These are phyloP conservation scores for Aspergillus tubingensis DNA, from an alignment of 2,329 filamentous ascomycete species.

Conservation along the genomic window DNA sequence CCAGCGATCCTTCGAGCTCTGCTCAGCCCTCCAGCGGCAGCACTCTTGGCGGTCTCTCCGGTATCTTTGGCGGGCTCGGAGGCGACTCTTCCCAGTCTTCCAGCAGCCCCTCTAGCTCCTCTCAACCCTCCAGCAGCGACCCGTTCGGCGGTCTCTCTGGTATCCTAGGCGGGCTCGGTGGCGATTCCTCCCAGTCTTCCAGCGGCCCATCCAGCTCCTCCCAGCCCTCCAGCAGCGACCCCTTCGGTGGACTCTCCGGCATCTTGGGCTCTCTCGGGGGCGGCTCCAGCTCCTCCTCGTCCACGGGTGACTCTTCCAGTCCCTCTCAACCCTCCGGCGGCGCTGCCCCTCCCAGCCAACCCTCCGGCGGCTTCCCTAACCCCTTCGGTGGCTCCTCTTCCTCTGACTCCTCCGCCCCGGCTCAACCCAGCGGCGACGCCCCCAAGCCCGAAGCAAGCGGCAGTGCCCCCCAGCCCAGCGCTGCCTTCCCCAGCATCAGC, in stretches of 20 bases:
- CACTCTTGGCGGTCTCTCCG: background rate
- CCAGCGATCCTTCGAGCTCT: background rate
- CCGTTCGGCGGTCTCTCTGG: too few relatives aligned
- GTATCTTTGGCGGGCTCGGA: background rate
- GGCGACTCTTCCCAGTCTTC: background rate
- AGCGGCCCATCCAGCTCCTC: too few relatives aligned
- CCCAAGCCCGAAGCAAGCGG: background rate
- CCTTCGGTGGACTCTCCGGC: too few relatives aligned
- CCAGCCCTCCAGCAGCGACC: too few relatives aligned
- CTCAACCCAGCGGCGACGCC: background rate
- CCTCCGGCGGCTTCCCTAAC: background rate
- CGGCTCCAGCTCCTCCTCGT: background rate
- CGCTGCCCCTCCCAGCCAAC: background rate
- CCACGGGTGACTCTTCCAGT: background rate
- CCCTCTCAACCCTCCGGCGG: background rate
- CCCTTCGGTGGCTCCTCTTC: background rate
- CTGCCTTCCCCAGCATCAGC: background rate
- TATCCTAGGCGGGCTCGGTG: too few relatives aligned
- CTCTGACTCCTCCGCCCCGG: background rate
- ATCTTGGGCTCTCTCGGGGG: background rate
- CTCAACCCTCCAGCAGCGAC: background rate
- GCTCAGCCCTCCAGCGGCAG: background rate
- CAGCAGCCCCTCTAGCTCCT: background rate
- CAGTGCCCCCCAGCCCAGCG: background rate
- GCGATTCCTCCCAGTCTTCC: too few relatives aligned